A percentile compares a stretch with the other conserved stretches of the same genome.
These are phyloP conservation scores for Xylaria sp. DNA, from an alignment of 2,329 filamentous ascomycete species.

Conservation along the genomic window DNA sequence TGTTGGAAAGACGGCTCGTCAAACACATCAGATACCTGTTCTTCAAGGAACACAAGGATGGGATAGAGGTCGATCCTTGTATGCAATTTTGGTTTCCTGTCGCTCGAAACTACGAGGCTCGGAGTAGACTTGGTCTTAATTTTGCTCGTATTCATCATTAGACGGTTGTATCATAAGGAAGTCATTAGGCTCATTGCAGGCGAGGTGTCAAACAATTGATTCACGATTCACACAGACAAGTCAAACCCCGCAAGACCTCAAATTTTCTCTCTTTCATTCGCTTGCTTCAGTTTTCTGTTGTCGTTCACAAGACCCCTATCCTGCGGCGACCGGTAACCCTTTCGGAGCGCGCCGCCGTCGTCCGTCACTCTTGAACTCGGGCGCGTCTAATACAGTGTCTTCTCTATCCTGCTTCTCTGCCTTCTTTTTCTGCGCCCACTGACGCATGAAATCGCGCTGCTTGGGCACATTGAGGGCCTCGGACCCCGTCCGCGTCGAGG, in stretches of 20 bases:
- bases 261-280: slow-evolving; percentile 1
- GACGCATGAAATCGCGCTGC: slow-evolving; percentile 63
- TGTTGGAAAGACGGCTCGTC: slow-evolving; percentile 5
- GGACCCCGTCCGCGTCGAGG: slow-evolving; percentile 25
- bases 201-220: slow-evolving; percentile 34
- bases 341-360: neutral
- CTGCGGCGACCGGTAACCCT: slow-evolving; percentile 20
- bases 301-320: neutral
- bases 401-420: slow-evolving; percentile 30
- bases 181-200: slow-evolving; percentile 32
- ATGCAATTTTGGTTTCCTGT: slow-evolving; percentile 26
- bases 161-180: slow-evolving; percentile 40
- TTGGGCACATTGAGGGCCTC: slow-evolving; percentile 50
- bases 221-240: slow-evolving; percentile 17
- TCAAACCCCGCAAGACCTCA: neutral
- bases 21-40: slow-evolving; percentile 4
- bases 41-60: slow-evolving; percentile 17
- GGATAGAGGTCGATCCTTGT: slow-evolving; percentile 9
- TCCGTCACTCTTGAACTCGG: neutral
- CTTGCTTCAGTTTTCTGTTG: neutral
- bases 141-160: slow-evolving; percentile 38
- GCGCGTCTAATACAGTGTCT: neutral
- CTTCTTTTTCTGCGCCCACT: slow-evolving; percentile 47
- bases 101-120: slow-evolving; percentile 8
- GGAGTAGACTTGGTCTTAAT: slow-evolving; percentile 24